These are phyloP conservation scores for Aspergillus sergii DNA, from an alignment of 2,329 filamentous ascomycete species.

Conservation along the genomic window DNA sequence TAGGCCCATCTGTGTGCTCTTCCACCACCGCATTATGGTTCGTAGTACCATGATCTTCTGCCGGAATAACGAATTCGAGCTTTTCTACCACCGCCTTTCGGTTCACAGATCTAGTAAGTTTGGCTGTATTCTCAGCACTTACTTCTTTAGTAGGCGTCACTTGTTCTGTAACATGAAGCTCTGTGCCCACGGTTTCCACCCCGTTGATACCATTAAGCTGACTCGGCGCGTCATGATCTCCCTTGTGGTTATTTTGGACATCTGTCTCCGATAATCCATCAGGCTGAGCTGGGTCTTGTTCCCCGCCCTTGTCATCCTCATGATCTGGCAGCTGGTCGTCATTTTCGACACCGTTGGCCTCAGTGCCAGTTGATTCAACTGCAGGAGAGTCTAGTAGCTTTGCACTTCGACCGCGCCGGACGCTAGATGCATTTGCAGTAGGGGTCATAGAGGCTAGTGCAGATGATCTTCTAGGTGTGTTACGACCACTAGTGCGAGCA, in stretches of 20 bases:
- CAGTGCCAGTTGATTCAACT: constrained; percentile 24
- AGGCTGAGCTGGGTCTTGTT: constrained; percentile 5
- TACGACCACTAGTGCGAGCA: constrained; percentile 37
- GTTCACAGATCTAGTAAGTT: constrained; percentile 22
- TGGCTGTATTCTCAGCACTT: constrained; percentile 15
- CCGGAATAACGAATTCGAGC: constrained; percentile 30
- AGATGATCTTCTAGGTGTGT: constrained; percentile 38
- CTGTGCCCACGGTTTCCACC: constrained; percentile 5
- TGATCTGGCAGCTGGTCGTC: constrained; percentile 15
- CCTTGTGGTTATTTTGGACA: constrained; percentile 26
- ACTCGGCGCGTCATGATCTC: constrained; percentile 24
- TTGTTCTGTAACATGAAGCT: constrained; percentile 7
- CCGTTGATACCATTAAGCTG: constrained; percentile 17
- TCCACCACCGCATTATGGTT: constrained; percentile 18
- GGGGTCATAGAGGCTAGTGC: constrained; percentile 34
- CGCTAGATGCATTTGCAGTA: constrained; percentile 27
- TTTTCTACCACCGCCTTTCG: constrained; percentile 29
- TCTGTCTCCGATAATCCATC: constrained; percentile 13
- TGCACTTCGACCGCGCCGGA: constrained; percentile 42
- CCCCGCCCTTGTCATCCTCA: constrained; percentile 9
- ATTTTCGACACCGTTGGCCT: constrained; percentile 29
- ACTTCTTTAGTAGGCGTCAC: constrained; percentile 20
- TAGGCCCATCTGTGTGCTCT: constrained; percentile 17
- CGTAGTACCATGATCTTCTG: constrained; percentile 23
- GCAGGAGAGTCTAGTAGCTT: constrained; percentile 33